Evolutionary conservation across 2,329 filamentous ascomycete genomes (phyloP), one percentile per base, ranked within the genome.

Genomic region (Monilinia fructigena): DNA sequence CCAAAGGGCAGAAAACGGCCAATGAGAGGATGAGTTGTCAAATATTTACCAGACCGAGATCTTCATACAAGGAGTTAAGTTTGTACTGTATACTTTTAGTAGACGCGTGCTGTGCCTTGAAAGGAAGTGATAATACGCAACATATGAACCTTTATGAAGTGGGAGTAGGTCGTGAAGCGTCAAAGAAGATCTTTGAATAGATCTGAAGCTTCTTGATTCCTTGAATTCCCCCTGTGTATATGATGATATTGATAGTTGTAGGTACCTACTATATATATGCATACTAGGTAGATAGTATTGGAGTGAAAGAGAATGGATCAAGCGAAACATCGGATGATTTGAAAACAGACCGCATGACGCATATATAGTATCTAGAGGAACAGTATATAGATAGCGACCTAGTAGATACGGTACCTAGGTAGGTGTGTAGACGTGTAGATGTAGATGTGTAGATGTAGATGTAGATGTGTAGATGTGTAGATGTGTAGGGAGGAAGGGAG

Each of bases 21-120:
- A 64, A 64, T 64, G n/a, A 56, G 58, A 31, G 28, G 11, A 38
- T 20, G 53, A 48, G 26, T 14, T 48, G 26, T 31, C 61, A 58
- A 40, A 42, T 40, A 23, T 40, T 26, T n/a, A n/a, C 20, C 16
- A 53, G 60, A 42, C 59, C 35, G 28, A 42, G 35, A 53, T 38
- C 18, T 50, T 42, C 28, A 35, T 26, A 23, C n/a, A 38, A 50
- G 56, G 56, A 14, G 28, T 60, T 35, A 60, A 35, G 12, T 28
- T 11, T 47, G 40, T n/a, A 48, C 28, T 16, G 18, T 31, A 31
- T n/a, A 23, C 6, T 59, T 59, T 40, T 60, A 42, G 56, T 23
- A 50, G 28, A 26, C 42, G 56, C 42, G 56, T 16, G 40, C 16
- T 42, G 40, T 14, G 16, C 40, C 40, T 42, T 42, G 40, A 42